Percentiles rank a stretch among this genome's conserved stretches.
phyloP scores from a whole-genome alignment of 352 stramenopile genomes.

The Pythium biforme region DNA sequence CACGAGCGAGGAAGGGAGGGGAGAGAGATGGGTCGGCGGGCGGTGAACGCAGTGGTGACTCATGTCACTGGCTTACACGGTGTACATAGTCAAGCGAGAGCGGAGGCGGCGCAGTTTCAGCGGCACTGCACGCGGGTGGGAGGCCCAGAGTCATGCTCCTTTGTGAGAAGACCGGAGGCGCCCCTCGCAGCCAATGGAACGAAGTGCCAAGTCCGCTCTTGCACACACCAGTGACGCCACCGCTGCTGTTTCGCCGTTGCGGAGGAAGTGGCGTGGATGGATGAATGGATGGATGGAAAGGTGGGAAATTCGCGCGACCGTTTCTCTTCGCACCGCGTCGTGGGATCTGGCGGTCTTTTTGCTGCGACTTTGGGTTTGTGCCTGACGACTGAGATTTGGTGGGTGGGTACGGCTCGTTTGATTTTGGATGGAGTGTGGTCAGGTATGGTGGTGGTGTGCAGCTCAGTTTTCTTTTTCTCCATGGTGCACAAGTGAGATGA shows the following conservation, averaged over 20 bases:
- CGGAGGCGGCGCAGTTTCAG: background rate
- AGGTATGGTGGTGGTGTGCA: too few species aligned
- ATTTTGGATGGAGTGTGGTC: background rate
- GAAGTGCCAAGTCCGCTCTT: background rate
- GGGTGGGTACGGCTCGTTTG: conserved; percentile 1
- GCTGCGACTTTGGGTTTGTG: background rate
- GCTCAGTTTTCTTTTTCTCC: background rate
- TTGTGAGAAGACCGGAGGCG: conserved; percentile 1
- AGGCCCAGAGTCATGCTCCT: background rate
- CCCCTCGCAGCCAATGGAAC: background rate
- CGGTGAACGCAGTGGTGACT: background rate
- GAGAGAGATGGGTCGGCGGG: conserved; percentile 7
- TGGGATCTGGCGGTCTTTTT: background rate
- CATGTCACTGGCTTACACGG: background rate
- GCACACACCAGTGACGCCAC: background rate
- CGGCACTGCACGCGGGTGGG: background rate
- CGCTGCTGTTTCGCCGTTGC: background rate
- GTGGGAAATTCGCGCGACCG: background rate
- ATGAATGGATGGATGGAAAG: background rate
- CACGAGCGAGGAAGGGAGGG: conserved; percentile 1
- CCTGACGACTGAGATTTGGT: background rate
- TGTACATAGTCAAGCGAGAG: background rate
- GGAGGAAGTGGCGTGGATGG: background rate
- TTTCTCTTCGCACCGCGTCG: conserved; percentile 1
- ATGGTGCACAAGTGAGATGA: background rate